These are phyloP conservation scores for Paecilomyces formosus DNA, from an alignment of 2,329 filamentous ascomycete species.

Conservation along the genomic window DNA sequence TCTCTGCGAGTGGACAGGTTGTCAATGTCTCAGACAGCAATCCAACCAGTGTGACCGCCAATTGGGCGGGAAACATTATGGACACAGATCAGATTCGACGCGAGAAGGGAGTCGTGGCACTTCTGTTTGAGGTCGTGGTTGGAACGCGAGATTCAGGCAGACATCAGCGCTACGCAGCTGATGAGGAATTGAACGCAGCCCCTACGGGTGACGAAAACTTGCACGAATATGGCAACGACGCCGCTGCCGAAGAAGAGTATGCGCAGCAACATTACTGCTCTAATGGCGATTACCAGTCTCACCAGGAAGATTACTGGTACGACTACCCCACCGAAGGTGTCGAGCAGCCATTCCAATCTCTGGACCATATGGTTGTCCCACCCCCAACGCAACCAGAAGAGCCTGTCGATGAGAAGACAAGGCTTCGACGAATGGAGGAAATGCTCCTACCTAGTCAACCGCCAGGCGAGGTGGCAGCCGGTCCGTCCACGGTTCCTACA, in stretches of 20 bases:
- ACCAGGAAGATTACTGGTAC: constrained; percentile 12
- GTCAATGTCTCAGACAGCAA: constrained; percentile 24
- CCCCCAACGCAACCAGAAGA: constrained; percentile 48
- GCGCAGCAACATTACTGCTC: constrained; percentile 18
- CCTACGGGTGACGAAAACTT: constrained; percentile 20
- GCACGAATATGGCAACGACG: constrained; percentile 13
- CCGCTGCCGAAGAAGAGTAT: constrained; percentile 12
- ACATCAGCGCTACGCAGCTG: constrained; percentile 38
- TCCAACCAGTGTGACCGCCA: constrained; percentile 29
- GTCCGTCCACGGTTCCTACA: constrained; percentile 36
- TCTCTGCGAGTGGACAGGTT: constrained; percentile 34
- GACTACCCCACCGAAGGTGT: constrained; percentile 20
- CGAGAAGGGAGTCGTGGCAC: constrained; percentile 85
- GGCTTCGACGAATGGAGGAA: constrained; percentile 67
- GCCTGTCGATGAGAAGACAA: constrained; percentile 71
- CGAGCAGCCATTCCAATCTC: constrained; percentile 14
- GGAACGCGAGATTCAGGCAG: constrained; percentile 73
- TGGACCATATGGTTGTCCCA: constrained; percentile 24
- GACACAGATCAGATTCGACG: constrained; percentile 80
- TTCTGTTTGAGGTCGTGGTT: constrained; percentile 77
- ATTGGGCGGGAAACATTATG: constrained; percentile 58
- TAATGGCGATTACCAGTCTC: constrained; percentile 12
- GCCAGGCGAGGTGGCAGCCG: constrained; percentile 40
- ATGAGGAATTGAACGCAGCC: constrained; percentile 19
- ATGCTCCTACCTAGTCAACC: constrained; percentile 75